These are phyloP conservation scores for Diplosphaera chodatii DNA, from an alignment of 139 green algal species.

Conservation along the genomic window DNA sequence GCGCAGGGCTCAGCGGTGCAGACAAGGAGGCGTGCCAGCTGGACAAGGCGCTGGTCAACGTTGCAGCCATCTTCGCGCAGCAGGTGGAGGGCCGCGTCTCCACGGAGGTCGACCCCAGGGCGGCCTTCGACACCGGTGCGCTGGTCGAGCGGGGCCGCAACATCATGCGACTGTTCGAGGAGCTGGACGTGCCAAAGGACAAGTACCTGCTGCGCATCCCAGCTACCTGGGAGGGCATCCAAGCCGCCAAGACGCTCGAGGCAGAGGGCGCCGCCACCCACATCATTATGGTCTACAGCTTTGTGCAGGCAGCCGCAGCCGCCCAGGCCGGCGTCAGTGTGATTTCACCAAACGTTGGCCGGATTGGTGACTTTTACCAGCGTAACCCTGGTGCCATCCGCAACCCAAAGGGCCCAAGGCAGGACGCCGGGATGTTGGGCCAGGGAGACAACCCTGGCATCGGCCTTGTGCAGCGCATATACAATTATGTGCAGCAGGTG, in stretches of 20 bases:
- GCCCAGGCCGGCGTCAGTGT: constrained; percentile 68
- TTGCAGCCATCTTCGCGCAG: constrained; percentile 56
- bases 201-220: constrained; percentile 67
- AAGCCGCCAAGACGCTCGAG: constrained; percentile 63
- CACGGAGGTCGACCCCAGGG: constrained; percentile 68
- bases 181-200: constrained; percentile 46
- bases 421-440: constrained; percentile 43
- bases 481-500: constrained; percentile 53
- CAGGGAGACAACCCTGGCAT: constrained; percentile 58
- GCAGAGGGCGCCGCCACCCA: constrained; percentile 53
- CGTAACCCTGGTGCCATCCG: constrained; percentile 66
- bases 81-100: constrained; percentile 65
- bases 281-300: constrained; percentile 63
- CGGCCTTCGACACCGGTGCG: constrained; percentile 59
- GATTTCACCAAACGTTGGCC: constrained; percentile 69
- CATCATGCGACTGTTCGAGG: constrained; percentile 47
- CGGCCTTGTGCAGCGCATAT: constrained; percentile 60
- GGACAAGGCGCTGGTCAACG: constrained; percentile 75
- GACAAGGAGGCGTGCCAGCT: constrained; percentile 26
- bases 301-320: constrained; percentile 64
- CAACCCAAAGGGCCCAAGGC: constrained; percentile 65
- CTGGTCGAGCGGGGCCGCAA: constrained; percentile 36
- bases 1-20: constrained; percentile 11
- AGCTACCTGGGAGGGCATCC: constrained; percentile 70
- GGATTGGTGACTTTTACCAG: constrained; percentile 80